Evolutionary conservation across 177 flowering plant genomes (phyloP).

Genomic region (Telopea speciosissima): DNA sequence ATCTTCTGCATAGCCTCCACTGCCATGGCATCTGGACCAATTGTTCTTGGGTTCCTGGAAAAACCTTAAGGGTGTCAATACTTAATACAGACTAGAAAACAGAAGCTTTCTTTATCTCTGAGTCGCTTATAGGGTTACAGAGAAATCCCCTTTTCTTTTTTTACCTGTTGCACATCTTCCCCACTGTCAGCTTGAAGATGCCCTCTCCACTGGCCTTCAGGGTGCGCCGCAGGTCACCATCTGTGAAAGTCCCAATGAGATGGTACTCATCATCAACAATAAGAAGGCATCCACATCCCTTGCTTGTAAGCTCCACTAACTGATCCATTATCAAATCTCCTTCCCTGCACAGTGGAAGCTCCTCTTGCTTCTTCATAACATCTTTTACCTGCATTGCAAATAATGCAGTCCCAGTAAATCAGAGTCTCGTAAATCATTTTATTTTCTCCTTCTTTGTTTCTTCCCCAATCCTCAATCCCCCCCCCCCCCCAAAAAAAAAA

Average conservation of each 20-base stretch:
- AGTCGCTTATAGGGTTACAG: background rate
- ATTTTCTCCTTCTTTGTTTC: background rate
- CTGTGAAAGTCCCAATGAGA: slow-evolving; percentile 91
- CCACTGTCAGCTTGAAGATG: slow-evolving; percentile 92
- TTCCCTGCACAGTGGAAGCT: slow-evolving; percentile 57
- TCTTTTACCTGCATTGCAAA: slow-evolving; percentile 20
- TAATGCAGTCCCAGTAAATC: background rate
- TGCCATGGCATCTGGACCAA: slow-evolving; percentile 83
- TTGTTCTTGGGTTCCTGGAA: slow-evolving; percentile 84
- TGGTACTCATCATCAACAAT: slow-evolving; percentile 61
- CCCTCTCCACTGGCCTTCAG: slow-evolving; percentile 87
- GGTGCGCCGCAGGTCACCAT: slow-evolving; percentile 95
- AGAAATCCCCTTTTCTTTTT: background rate
- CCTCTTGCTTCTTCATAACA: slow-evolving; percentile 22
- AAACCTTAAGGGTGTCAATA: background rate
- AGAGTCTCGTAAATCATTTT: background rate
- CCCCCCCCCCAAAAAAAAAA: no score
- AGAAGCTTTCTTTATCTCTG: background rate
- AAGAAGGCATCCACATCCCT: slow-evolving; percentile 96
- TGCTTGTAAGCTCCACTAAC: slow-evolving; percentile 86
- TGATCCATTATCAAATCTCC: slow-evolving; percentile 95
- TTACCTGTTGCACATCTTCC: slow-evolving; percentile 97
- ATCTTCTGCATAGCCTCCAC: slow-evolving; percentile 95
- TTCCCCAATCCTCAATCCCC: background rate
- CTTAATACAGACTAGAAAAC: background rate